Evolutionary conservation across 108 stramenopile species (phyloP).

Genomic region (Nitzschia sp.): DNA sequence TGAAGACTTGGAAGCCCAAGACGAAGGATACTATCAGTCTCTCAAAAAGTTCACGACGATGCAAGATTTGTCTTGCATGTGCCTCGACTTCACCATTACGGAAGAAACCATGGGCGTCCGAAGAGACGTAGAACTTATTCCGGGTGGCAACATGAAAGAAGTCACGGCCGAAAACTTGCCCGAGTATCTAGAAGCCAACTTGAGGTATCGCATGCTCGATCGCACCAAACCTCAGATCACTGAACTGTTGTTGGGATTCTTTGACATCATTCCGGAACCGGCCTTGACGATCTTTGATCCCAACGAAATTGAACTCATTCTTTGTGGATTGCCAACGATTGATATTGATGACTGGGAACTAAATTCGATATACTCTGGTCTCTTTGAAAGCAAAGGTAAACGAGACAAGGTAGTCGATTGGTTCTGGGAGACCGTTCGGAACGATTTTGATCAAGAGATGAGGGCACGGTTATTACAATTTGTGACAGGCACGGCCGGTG

Average conservation of each 20-base stretch:
- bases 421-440: constrained; percentile 95
- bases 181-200: constrained; percentile 88
- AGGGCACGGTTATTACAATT: constrained; percentile 94
- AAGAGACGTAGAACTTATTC: constrained; percentile 82
- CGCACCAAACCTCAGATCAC: constrained; percentile 85
- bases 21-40: constrained; percentile 83
- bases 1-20: constrained; percentile 87
- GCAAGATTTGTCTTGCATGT: constrained; percentile 77
- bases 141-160: constrained; percentile 79
- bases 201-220: constrained; percentile 88
- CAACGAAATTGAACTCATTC: constrained; percentile 95
- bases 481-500: constrained; percentile 93
- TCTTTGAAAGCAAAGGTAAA: constrained; percentile 56
- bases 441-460: constrained; percentile 92
- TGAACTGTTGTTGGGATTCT: constrained; percentile 93
- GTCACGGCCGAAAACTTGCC: constrained; percentile 95
- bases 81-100: constrained; percentile 95
- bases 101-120: constrained; percentile 86
- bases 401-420: constrained; percentile 73
- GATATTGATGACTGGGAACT: constrained; percentile 91
- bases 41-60: constrained; percentile 65
- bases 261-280: constrained; percentile 94
- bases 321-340: constrained; percentile 95
- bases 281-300: constrained; percentile 94
- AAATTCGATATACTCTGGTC: constrained; percentile 88